These are phyloP conservation scores for Trebouxia sp. DNA, from an alignment of 139 green algal genomes.

Conservation along the genomic window DNA sequence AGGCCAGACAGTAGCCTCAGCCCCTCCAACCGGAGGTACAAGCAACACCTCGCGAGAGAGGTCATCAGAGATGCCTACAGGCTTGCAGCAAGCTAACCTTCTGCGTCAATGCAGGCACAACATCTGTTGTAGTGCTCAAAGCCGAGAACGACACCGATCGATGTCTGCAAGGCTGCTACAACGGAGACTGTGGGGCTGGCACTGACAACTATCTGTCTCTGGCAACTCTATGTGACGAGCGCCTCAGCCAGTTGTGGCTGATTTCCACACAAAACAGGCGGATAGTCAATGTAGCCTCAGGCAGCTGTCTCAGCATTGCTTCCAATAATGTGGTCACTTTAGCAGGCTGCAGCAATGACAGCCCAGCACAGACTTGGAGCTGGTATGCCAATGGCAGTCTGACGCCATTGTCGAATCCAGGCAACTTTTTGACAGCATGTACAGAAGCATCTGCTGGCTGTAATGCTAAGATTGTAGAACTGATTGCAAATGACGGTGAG, in stretches of 20 bases:
- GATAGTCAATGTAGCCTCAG: slow-evolving; percentile 13
- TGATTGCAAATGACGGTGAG: slow-evolving; percentile 1
- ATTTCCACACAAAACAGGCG: not conserved
- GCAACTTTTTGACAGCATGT: not conserved
- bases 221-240: not conserved
- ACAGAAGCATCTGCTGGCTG: not conserved
- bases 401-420: not conserved
- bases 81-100: too few relatives aligned
- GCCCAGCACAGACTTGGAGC: slow-evolving; percentile 9
- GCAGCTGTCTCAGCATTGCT: slow-evolving; percentile 1
- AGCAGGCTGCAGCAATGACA: not conserved
- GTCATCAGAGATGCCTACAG: too few relatives aligned
- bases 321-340: not conserved
- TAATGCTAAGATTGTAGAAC: not conserved
- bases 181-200: slow-evolving; percentile 5
- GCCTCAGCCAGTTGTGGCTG: slow-evolving; percentile 10
- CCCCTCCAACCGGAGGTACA: too few relatives aligned
- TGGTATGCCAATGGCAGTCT: not conserved
- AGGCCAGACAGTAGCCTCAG: too few relatives aligned
- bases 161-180: slow-evolving; percentile 8
- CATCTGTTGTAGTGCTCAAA: not conserved
- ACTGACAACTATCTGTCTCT: not conserved
- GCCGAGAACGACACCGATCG: not conserved
- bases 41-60: too few relatives aligned
- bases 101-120: not conserved